Evolutionary conservation across 2,329 filamentous ascomycete species (phyloP), one percentile per base, ranked within the genome.

Genomic region (Trichoderma arundinaceum): DNA sequence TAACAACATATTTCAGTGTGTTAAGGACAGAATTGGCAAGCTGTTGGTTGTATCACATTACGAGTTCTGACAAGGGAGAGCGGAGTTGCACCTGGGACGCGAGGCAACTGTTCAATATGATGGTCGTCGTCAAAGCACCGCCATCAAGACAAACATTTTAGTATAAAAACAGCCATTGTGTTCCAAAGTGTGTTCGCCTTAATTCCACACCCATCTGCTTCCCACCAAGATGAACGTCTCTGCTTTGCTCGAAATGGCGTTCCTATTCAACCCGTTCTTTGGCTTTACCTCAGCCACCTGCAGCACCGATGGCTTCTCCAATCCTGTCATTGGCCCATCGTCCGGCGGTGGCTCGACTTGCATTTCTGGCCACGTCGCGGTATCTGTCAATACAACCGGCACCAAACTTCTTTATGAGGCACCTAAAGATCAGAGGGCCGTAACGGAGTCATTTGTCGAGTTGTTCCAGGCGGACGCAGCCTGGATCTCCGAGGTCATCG

Each of bases 331-430:
- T 22, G 32, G 43, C 33, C 56, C 56, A 15, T 59, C 56, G 4
- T 22, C 43, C 43, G 56, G 56, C 33, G 43, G 43, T n/a, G 32
- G 17, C 56, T 59, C 56, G 28, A 49, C 56, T 38, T 59, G 56
- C 56, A 49, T 59, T 48, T 59, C 56, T n/a, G 56, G 56, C 43
- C 13, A 48, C 9, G 17, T 49, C 17, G n/a, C 56, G 32, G 17
- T 59, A 7, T n/a, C 56, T 22, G 12, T 59, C 1, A 59, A 59
- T 38, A 39, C 56, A n/a, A 35, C 56, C 32, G 43, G 56, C 32
- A 48, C 19, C 17, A 59, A 59, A n/a, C 17, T 59, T 22, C 56
- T 49, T n/a, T 49, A 49, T 4, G 43, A 38, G 7, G 32, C 56
- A 12, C 43, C 56, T n/a, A 10, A 39, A 38, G 17, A 59, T 38